Conservation (phyloP, 2,329 filamentous ascomycete genomes). For the Calonectria pauciramosa region DNA sequence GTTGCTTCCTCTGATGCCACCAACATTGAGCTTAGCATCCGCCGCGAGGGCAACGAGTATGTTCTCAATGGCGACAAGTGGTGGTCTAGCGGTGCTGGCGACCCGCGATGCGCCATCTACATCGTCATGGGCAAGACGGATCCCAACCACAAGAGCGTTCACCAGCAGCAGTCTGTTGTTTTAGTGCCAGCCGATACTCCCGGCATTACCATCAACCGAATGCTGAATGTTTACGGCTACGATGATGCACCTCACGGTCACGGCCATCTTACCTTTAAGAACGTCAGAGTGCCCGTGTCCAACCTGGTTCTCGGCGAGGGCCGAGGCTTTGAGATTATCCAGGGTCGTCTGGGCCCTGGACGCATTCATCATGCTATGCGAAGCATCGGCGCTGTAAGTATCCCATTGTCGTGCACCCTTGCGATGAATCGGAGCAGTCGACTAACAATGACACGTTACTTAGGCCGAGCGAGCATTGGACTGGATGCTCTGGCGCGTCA, state of each 20-base stretch:
- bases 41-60: constrained; percentile 86
- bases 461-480: constrained; percentile 90
- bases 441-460: constrained; percentile 17
- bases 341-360: constrained; percentile 94
- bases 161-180: constrained; percentile 94
- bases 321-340: constrained; percentile 97
- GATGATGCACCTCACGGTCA: constrained; percentile 99
- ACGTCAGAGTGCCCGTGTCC: constrained; percentile 87
- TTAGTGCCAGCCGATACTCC: constrained; percentile 85
- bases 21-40: constrained; percentile 90
- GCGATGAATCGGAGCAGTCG: not conserved
- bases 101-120: constrained; percentile 92
- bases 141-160: constrained; percentile 79
- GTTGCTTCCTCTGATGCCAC: constrained; percentile 92
- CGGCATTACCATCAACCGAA: constrained; percentile 92
- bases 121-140: constrained; percentile 97
- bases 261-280: constrained; percentile 89
- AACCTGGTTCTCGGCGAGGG: constrained; percentile 95
- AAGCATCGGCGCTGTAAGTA: constrained; percentile 82
- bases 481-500: constrained; percentile 94
- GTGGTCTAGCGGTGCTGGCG: constrained; percentile 97
- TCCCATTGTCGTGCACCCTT: not conserved
- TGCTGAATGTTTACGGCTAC: constrained; percentile 95
- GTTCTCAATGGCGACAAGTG: constrained; percentile 98
- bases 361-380: constrained; percentile 99